Base-by-base conservation (phyloP, 2,329 filamentous ascomycete species). In the Xylariaceae sp. region DNA sequence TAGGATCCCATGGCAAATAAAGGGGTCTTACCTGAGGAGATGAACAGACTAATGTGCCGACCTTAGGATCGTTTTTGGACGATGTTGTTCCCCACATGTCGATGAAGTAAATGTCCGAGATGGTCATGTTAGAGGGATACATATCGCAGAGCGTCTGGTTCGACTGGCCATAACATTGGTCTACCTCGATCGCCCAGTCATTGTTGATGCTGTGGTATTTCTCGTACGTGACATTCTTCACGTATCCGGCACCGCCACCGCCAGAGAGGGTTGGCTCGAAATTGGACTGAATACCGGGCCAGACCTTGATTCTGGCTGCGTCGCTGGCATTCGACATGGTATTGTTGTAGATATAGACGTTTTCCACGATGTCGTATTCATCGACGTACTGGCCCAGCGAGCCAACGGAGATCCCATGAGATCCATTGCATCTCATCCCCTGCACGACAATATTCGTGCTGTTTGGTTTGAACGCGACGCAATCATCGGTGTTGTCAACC, bases 401-500 rank as follows among this genome's bases (percentile, higher is more conserved):
- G 7, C 86, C 86, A n/a, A 88, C 84, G 9, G 80, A 84, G 60
- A 89, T 88, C 37, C 86, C 86, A 63, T 89, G 86, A 2, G 83
- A 87, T 32, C 85, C 84, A 62, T 85, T 85, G 70, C 86, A 89
- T 55, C 74, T 71, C 3, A 89, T 71, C 57, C 84, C 83, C 65
- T 88, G 84, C 5, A 88, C 79, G 3, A 88, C 68, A 7, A 88
- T 80, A 58, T 87, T 78, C 41, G 84, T 88, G 61, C 79, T 84
- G 67, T 88, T 89, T 16, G 85, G 85, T 69, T 89, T 89, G 76
- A 89, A 88, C 0, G 84, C 84, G 12, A 89, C 83, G 56, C 86
- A 89, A 65, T 89, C 80, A 65, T 88, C 85, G 34, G 81, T 82
- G 61, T 87, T 87, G 66, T 80, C 75, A 58, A 84, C 79, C 22